Evolutionary conservation across 2,329 filamentous ascomycete species (phyloP).

Genomic region (Botryotinia calthae): DNA sequence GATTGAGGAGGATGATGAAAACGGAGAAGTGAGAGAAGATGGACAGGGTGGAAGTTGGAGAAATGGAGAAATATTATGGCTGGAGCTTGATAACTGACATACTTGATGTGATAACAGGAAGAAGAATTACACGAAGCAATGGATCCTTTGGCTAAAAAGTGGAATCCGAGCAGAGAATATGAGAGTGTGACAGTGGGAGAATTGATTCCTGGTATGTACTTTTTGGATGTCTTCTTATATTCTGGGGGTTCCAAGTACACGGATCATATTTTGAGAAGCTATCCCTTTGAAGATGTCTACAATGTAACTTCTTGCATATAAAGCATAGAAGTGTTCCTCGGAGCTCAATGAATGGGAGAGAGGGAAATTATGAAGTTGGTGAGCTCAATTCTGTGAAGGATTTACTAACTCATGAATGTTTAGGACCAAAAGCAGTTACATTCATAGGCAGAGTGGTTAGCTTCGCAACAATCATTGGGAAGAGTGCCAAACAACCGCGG

Average conservation of each 20-base stretch:
- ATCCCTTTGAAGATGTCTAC: not conserved
- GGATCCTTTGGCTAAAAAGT: slow-evolving; percentile 41
- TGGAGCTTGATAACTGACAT: not conserved
- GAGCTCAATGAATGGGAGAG: not conserved
- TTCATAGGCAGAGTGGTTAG: slow-evolving; percentile 58
- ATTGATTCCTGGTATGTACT: not conserved
- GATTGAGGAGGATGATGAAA: not conserved
- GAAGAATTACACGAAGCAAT: slow-evolving; percentile 44
- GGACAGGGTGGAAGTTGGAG: not conserved
- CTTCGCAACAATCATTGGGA: slow-evolving; percentile 46
- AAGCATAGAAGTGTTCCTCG: accelerated
- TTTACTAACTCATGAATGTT: slow-evolving; percentile 45
- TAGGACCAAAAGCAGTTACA: slow-evolving; percentile 49
- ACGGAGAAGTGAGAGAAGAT: not conserved
- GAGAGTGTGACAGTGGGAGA: not conserved
- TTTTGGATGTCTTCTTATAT: not conserved
- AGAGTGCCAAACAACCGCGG: slow-evolving; percentile 44
- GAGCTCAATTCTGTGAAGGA: slow-evolving; percentile 36
- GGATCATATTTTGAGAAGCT: not conserved
- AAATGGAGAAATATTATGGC: not conserved
- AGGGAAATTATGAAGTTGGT: too few relatives aligned
- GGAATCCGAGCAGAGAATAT: slow-evolving; percentile 47
- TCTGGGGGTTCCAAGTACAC: too few relatives aligned
- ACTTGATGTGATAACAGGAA: slow-evolving; percentile 20
- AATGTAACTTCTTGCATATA: too few relatives aligned